Conservation (phyloP, 371 early-diverging fungal genomes). For the Actinomortierella wolfii region DNA sequence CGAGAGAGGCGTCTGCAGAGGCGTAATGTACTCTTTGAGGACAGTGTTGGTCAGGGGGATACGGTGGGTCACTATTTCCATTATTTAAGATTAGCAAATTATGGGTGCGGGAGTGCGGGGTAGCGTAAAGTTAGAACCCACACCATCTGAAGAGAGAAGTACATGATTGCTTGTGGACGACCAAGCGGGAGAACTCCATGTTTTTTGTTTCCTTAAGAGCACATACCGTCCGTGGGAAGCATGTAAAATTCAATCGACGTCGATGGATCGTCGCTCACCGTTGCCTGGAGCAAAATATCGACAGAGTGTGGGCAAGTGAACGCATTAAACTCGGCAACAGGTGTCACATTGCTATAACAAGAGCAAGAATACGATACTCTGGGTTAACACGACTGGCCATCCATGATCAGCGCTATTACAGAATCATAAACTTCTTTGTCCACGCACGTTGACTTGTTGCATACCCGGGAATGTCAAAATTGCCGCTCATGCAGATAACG, state of each 20-base stretch:
- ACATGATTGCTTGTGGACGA: no score
- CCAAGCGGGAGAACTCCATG: no score
- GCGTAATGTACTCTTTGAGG: constrained; percentile 19
- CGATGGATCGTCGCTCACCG: constrained; percentile 43
- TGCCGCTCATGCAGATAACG: constrained; percentile 58
- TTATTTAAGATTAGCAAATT: no score
- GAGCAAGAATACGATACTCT: background rate
- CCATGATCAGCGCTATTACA: background rate
- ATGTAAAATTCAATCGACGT: constrained; percentile 46
- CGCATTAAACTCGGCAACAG: constrained; percentile 63
- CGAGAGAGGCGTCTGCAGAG: constrained; percentile 35
- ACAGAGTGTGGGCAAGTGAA: constrained; percentile 58
- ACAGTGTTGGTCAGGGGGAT: constrained; percentile 13
- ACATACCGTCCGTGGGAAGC: constrained; percentile 54
- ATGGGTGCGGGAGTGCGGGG: no score
- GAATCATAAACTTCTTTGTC: background rate
- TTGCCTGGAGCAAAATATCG: constrained; percentile 48
- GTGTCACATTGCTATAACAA: constrained; percentile 51
- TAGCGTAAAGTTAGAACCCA: no score
- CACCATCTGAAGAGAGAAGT: no score
- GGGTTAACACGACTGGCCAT: background rate
- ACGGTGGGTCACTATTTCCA: constrained; percentile 34
- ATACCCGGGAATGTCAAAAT: constrained; percentile 36
- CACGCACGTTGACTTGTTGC: no score
- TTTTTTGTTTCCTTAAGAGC: no score